phyloP scores from a whole-genome alignment of 140 eudicot genomes.

The Oenanthe javanica region DNA sequence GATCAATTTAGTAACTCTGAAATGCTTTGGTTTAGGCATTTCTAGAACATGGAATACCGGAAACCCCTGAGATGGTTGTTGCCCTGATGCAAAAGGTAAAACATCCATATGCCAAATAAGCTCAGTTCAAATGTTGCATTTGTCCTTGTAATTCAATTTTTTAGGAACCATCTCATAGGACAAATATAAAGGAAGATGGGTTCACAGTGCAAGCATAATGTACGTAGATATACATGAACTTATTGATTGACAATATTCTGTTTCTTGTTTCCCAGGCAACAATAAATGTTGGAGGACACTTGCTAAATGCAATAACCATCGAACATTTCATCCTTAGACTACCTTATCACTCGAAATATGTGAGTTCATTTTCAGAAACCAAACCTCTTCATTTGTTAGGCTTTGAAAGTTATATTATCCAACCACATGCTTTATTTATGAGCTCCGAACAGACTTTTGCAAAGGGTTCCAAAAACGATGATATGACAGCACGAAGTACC shows the following conservation, averaged over 20 bases:
- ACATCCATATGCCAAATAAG: neutral
- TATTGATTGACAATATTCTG: neutral
- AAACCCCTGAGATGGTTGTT: slow-evolving; percentile 68
- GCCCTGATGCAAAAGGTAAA: slow-evolving; percentile 77
- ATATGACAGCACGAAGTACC: slow-evolving; percentile 48
- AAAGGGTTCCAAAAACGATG: slow-evolving; percentile 64
- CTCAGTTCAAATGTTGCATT: neutral
- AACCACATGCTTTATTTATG: neutral
- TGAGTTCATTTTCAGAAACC: slow-evolving; percentile 24
- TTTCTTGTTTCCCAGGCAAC: slow-evolving; percentile 57
- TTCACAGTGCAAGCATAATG: neutral
- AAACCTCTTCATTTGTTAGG: neutral
- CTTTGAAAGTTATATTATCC: neutral
- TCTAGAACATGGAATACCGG: slow-evolving; percentile 83
- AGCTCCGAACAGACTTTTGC: slow-evolving; percentile 44
- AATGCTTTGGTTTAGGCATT: slow-evolving; percentile 43
- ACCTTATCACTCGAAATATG: slow-evolving; percentile 80
- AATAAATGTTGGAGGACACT: slow-evolving; percentile 72
- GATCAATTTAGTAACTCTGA: neutral
- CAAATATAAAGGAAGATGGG: neutral
- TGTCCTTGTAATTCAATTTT: neutral
- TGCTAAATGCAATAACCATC: slow-evolving; percentile 73
- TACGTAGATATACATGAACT: slow-evolving; percentile 5
- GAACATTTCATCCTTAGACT: slow-evolving; percentile 84
- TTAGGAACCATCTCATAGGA: neutral